Evolutionary conservation across 805 yeast genomes (phyloP).

Genomic region (Metschnikowia baotianmanensis): DNA sequence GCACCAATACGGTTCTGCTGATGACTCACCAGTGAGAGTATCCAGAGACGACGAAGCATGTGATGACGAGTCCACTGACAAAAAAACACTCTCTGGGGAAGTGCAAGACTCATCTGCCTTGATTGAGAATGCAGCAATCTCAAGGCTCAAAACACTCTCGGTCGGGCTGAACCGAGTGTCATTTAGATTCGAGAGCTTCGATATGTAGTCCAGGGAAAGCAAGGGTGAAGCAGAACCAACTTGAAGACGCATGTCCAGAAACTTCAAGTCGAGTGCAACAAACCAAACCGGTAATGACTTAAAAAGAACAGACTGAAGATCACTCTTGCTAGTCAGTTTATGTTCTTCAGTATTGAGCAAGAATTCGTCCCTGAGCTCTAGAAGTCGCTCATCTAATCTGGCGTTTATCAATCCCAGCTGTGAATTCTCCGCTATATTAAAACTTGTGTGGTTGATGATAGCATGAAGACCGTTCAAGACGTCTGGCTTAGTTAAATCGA

Average conservation of each 20-base stretch:
- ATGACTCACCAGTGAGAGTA: slow-evolving; percentile 21
- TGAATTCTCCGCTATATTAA: slow-evolving; percentile 24
- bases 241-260: slow-evolving; percentile 20
- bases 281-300: slow-evolving; percentile 35
- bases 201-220: slow-evolving; percentile 23
- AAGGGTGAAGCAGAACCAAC: slow-evolving; percentile 41
- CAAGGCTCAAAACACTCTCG: slow-evolving; percentile 16
- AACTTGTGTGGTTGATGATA: slow-evolving; percentile 27
- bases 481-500: slow-evolving; percentile 31
- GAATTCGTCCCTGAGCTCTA: slow-evolving; percentile 4
- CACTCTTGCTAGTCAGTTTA: too few species aligned
- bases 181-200: slow-evolving; percentile 21
- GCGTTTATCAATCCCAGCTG: slow-evolving; percentile 30
- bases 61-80: slow-evolving; percentile 6
- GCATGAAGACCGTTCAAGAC: slow-evolving; percentile 31
- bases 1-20: slow-evolving; percentile 24
- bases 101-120: slow-evolving; percentile 1
- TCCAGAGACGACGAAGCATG: slow-evolving; percentile 28
- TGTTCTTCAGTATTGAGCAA: background rate
- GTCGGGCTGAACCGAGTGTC: slow-evolving; percentile 14
- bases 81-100: background rate
- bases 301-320: slow-evolving; percentile 16
- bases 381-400: slow-evolving; percentile 24
- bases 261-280: slow-evolving; percentile 21
- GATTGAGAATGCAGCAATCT: slow-evolving; percentile 2